A percentile compares a stretch with the other conserved stretches of the same genome.
phyloP scores from a whole-genome alignment of 139 green algal species.

The Dunaliella primolecta region DNA sequence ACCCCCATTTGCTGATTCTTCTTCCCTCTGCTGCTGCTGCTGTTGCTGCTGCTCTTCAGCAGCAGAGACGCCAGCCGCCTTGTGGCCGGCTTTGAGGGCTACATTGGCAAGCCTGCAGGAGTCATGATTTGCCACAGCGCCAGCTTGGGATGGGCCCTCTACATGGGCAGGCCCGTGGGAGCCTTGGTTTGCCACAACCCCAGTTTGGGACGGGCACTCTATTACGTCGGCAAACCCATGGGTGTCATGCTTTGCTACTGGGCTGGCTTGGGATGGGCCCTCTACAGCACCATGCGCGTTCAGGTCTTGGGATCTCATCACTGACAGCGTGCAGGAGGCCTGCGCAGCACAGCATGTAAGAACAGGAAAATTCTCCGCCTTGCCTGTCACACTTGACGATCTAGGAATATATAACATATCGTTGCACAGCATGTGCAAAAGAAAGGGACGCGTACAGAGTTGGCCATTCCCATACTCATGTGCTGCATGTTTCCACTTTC shows the following conservation, averaged over 20 bases:
- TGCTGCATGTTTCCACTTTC: not conserved
- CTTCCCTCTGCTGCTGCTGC: not conserved
- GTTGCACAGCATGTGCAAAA: no score
- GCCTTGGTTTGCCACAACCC: no score
- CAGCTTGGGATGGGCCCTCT: no score
- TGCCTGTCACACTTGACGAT: not conserved
- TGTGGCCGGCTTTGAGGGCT: no score
- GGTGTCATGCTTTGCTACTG: no score
- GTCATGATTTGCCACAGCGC: no score
- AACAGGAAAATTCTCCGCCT: not conserved
- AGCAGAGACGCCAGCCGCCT: not conserved
- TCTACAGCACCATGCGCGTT: not conserved
- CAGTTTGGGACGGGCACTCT: no score
- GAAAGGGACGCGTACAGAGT: not conserved
- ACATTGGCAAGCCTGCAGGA: no score
- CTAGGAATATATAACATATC: not conserved
- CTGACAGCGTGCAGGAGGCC: not conserved
- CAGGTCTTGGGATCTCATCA: not conserved
- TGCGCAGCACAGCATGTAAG: not conserved
- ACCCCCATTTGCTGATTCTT: not conserved
- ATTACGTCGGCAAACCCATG: no score
- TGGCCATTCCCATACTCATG: not conserved
- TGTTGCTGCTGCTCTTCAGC: not conserved
- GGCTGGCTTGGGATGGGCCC: not conserved
- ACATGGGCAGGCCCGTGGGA: no score